Base-by-base conservation (phyloP, 768 basidiomycete genomes). In the Tremella mesenterica region DNA sequence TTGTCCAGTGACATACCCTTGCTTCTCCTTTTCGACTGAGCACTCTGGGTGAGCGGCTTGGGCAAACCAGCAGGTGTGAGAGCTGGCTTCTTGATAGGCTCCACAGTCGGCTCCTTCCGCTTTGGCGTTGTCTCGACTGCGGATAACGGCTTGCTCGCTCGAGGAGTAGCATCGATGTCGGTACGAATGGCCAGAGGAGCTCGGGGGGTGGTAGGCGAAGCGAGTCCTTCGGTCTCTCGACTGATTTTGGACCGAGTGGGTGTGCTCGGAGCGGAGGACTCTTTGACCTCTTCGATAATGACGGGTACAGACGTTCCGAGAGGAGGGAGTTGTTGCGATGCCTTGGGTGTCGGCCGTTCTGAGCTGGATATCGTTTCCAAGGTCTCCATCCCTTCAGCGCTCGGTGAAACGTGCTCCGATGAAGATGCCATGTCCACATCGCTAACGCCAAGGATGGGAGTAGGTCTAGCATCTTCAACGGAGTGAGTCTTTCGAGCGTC, bases 1-100 rank as follows among this genome's bases (percentile, higher is more conserved):
- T 84, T 85, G 76, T 88, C 87, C 59, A 88, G 74, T 3, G 86
- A 86, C 55, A 85, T 75, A 8, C 85, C 85, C 59, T 82, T 82
- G 53, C 79, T 77, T 59, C 84, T 81, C 21, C 83, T 54, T 9
- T 68, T 60, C 10, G 54, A 44, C 27, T 56, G 59, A n/a, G n/a
- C n/a, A 4, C n/a, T 18, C 3, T 57, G 52, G 13, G 57, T 50
- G 4, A 57, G 66, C 13, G 47, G 41, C 23, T 60, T 58, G 18
- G 61, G 58, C 20, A 63, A 47, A 14, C 58, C 59, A 16, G 52
- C 20, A 29, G 58, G 28, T 16, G 50, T 58, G 48, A 58, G 57
- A 14, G 44, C 44, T 13, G 44, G 18, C 18, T 31, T 53, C 29
- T 27, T 48, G 10, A 25, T 26, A 4, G 49, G 33, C 25, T 31